phyloP scores from a whole-genome alignment of 2,329 filamentous ascomycete genomes.

The Nothopassalora personata region DNA sequence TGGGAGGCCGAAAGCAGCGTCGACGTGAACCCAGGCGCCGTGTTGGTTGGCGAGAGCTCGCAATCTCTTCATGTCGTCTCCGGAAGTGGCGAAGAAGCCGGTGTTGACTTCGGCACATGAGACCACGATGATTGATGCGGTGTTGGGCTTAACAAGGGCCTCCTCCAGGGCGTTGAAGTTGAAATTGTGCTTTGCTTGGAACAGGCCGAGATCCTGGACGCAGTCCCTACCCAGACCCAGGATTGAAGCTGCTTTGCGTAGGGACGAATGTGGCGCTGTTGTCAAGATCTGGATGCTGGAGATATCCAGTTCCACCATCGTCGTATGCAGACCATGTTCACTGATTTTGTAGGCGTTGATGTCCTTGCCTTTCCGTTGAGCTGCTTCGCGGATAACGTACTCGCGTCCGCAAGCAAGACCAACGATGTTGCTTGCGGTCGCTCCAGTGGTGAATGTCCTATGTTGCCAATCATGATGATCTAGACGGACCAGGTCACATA shows the following conservation, averaged over 20 bases:
- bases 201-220: slow-evolving; percentile 56
- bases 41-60: slow-evolving; percentile 67
- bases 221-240: slow-evolving; percentile 69
- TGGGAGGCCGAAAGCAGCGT: slow-evolving; percentile 87
- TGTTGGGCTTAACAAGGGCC: slow-evolving; percentile 48
- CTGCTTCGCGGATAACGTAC: slow-evolving; percentile 49
- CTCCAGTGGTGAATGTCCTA: slow-evolving; percentile 72
- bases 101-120: slow-evolving; percentile 90
- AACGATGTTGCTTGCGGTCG: slow-evolving; percentile 61
- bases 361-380: slow-evolving; percentile 24
- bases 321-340: slow-evolving; percentile 62
- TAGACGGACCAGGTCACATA: slow-evolving; percentile 62
- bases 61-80: slow-evolving; percentile 56
- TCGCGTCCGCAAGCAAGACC: slow-evolving; percentile 69
- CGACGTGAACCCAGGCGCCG: slow-evolving; percentile 81
- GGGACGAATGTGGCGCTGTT: slow-evolving; percentile 75
- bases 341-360: slow-evolving; percentile 48
- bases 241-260: slow-evolving; percentile 76
- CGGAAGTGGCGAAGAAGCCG: slow-evolving; percentile 66
- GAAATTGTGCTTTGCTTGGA: slow-evolving; percentile 60
- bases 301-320: slow-evolving; percentile 60
- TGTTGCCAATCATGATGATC: slow-evolving; percentile 58
- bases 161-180: slow-evolving; percentile 57
- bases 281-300: slow-evolving; percentile 70
- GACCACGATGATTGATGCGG: slow-evolving; percentile 71